Conservation (phyloP, 352 stramenopile genomes). For the Phytophthora idaei region DNA sequence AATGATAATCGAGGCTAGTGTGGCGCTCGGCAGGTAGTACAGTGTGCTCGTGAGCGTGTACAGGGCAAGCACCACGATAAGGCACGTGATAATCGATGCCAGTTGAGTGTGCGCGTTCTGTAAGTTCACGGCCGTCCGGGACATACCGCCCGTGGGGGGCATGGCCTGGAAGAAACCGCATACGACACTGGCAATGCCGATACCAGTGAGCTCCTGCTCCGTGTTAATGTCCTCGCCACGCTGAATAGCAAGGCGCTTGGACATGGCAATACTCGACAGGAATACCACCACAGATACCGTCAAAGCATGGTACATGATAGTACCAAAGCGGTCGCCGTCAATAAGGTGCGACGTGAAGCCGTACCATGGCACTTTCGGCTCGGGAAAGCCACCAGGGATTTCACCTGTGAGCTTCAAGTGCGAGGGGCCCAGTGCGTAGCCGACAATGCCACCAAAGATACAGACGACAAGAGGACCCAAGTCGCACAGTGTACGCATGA, state of each 20-base stretch:
- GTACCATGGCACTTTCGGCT: conserved; percentile 25
- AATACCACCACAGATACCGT: conserved; percentile 26
- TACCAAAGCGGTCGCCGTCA: conserved; percentile 21
- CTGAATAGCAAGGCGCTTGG: conserved; percentile 26
- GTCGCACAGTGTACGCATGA: conserved; percentile 23
- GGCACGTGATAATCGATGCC: conserved; percentile 18
- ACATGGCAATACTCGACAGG: conserved; percentile 30
- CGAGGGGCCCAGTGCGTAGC: conserved; percentile 19
- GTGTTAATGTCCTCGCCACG: conserved; percentile 22
- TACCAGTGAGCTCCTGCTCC: conserved; percentile 25
- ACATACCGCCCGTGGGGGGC: conserved; percentile 26
- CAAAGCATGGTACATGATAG: conserved; percentile 19
- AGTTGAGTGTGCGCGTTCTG: conserved; percentile 25
- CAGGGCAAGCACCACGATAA: conserved; percentile 19
- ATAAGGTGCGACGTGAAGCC: conserved; percentile 24
- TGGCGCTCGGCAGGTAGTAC: conserved; percentile 24
- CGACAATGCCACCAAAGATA: conserved; percentile 24
- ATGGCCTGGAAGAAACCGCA: conserved; percentile 26
- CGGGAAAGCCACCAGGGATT: conserved; percentile 24
- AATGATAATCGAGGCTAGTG: conserved; percentile 28
- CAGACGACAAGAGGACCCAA: conserved; percentile 25
- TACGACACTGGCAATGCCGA: conserved; percentile 20
- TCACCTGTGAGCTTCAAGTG: conserved; percentile 22
- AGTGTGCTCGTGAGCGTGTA: conserved; percentile 21
- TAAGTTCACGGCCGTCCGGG: conserved; percentile 22